phyloP scores from a whole-genome alignment of 192 early-diverging fungal species.

The Entomortierella lignicola region DNA sequence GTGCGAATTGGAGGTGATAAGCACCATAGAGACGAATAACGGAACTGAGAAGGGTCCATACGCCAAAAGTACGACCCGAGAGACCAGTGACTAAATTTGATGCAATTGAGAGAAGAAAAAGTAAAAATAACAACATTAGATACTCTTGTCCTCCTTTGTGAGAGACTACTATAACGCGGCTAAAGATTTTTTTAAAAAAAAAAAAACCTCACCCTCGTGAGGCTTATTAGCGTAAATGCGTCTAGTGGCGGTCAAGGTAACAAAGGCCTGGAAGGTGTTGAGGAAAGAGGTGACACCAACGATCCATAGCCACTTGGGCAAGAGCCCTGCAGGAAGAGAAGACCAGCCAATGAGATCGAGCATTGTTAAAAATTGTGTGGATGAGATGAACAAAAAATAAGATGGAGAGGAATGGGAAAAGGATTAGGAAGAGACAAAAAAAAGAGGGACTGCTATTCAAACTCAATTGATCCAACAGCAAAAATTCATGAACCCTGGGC shows the following conservation, averaged over 20 bases:
- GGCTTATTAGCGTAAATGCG: conserved; percentile 79
- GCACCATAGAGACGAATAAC: conserved; percentile 88
- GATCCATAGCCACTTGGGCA: conserved; percentile 81
- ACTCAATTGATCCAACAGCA: too few relatives aligned
- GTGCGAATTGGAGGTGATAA: conserved; percentile 80
- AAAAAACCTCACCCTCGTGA: conserved; percentile 61
- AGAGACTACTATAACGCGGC: too few relatives aligned
- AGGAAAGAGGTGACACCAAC: conserved; percentile 81
- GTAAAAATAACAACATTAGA: too few relatives aligned
- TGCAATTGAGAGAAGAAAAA: neutral
- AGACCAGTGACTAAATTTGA: conserved; percentile 76
- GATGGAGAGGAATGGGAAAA: conserved; percentile 1
- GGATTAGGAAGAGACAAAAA: neutral
- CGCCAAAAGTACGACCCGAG: conserved; percentile 85
- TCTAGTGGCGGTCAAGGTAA: conserved; percentile 79
- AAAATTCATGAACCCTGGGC: too few relatives aligned
- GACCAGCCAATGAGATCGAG: conserved; percentile 54
- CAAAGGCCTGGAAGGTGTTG: conserved; percentile 88
- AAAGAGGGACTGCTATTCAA: too few relatives aligned
- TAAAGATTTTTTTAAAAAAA: neutral
- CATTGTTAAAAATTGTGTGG: conserved; percentile 15
- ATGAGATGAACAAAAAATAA: neutral
- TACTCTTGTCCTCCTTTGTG: neutral
- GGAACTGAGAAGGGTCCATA: conserved; percentile 87
- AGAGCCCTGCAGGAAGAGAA: conserved; percentile 60